Evolutionary conservation across 495 filamentous ascomycete species (phyloP).

Genomic region (Daldinia grandis): DNA sequence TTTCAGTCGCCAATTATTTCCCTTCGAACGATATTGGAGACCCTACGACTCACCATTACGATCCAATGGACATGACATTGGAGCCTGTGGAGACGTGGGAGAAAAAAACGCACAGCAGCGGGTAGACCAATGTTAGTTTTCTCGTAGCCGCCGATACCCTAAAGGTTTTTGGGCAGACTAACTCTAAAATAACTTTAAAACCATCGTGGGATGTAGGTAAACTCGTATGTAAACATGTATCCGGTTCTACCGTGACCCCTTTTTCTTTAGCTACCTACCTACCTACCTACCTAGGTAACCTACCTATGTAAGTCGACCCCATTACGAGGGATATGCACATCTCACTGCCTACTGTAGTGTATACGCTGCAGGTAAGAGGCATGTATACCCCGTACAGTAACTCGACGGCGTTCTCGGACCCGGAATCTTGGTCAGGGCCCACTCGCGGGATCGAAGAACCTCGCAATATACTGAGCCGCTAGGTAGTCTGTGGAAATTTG

Average conservation of each 20-base stretch:
- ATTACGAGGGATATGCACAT: constrained; percentile 3
- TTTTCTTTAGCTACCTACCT: too few species aligned
- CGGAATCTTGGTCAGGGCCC: constrained; percentile 19
- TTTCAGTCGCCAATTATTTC: constrained; percentile 30
- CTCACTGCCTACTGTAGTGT: constrained; percentile 3
- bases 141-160: constrained; percentile 24
- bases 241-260: not conserved
- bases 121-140: constrained; percentile 36
- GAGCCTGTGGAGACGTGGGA: constrained; percentile 30
- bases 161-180: constrained; percentile 24
- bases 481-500: constrained; percentile 9
- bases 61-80: constrained; percentile 23
- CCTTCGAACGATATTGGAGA: constrained; percentile 21
- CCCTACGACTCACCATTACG: constrained; percentile 27
- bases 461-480: constrained; percentile 18
- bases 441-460: constrained; percentile 19
- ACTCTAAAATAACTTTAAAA: constrained; percentile 9
- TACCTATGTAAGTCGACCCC: not conserved
- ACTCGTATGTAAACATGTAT: constrained; percentile 1
- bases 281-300: too few species aligned
- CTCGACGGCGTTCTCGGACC: constrained; percentile 8
- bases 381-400: not conserved
- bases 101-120: constrained; percentile 34
- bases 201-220: not conserved
- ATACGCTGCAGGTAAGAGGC: not conserved